Conservation (phyloP, 2,329 filamentous ascomycete genomes). For the Scedosporium aurantiacum region DNA sequence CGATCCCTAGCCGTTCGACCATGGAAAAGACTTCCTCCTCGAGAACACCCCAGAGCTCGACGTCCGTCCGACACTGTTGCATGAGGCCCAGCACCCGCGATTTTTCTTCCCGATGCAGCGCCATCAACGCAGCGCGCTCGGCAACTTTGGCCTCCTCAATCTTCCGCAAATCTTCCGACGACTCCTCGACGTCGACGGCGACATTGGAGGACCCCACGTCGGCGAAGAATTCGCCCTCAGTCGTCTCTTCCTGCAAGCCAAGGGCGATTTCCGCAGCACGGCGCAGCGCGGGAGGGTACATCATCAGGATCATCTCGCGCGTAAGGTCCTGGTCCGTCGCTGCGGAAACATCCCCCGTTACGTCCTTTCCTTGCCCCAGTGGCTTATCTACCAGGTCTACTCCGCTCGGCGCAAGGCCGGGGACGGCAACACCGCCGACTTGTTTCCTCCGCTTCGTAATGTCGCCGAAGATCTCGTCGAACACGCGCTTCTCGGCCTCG, state of each 20-base stretch:
- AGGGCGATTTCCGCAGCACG: constrained; percentile 27
- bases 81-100: constrained; percentile 43
- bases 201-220: not conserved
- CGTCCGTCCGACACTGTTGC: constrained; percentile 44
- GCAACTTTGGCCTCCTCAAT: not conserved
- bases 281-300: constrained; percentile 28
- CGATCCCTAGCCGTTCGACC: constrained; percentile 43
- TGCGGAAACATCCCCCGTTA: not conserved
- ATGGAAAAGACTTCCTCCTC: constrained; percentile 56
- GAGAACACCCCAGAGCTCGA: constrained; percentile 55
- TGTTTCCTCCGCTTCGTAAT: constrained; percentile 15
- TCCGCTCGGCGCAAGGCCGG: not conserved
- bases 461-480: constrained; percentile 43
- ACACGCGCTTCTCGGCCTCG: constrained; percentile 44
- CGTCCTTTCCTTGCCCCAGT: not conserved
- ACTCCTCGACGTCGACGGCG: not conserved
- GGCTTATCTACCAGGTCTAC: not conserved
- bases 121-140: not conserved
- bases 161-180: not conserved
- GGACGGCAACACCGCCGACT: not conserved
- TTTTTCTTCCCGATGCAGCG: constrained; percentile 32
- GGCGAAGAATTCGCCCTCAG: not conserved
- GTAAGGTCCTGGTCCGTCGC: not conserved
- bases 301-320: constrained; percentile 23
- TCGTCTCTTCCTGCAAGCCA: constrained; percentile 20